These are phyloP conservation scores for Echium plantagineum DNA, from an alignment of 257 asterid species.

Conservation along the genomic window DNA sequence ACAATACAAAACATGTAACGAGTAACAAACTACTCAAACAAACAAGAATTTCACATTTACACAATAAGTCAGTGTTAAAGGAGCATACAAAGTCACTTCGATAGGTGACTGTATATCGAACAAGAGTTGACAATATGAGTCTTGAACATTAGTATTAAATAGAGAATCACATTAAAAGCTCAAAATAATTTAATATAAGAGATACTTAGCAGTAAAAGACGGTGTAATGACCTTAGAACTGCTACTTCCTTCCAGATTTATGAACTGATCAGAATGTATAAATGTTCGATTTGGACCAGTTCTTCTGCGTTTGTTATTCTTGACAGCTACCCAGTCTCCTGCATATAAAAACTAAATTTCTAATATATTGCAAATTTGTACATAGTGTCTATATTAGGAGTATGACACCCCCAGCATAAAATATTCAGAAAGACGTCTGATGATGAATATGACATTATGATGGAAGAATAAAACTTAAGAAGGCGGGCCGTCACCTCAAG, in stretches of 20 bases:
- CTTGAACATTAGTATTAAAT: too few relatives aligned
- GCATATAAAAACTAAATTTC: conserved; percentile 1
- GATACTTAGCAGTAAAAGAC: neutral
- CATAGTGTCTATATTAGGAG: neutral
- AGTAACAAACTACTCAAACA: too few relatives aligned
- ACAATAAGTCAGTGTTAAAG: too few relatives aligned
- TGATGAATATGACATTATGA: neutral
- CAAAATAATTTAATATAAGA: neutral
- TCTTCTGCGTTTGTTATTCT: conserved; percentile 43
- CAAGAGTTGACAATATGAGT: too few relatives aligned
- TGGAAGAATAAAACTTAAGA: neutral
- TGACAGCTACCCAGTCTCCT: conserved; percentile 34
- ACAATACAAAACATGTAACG: too few relatives aligned
- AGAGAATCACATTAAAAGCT: too few relatives aligned
- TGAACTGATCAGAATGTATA: conserved; percentile 34
- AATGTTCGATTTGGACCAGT: conserved; percentile 33
- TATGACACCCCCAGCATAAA: neutral
- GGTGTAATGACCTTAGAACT: conserved; percentile 40
- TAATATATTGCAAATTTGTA: neutral
- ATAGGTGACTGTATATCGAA: too few relatives aligned
- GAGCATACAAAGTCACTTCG: too few relatives aligned
- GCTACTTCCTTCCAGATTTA: conserved; percentile 55
- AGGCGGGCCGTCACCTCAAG: neutral
- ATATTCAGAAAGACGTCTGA: neutral
- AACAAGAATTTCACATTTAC: too few relatives aligned